phyloP scores from a whole-genome alignment of 257 asterid species.

The Marsdenia floribunda region DNA sequence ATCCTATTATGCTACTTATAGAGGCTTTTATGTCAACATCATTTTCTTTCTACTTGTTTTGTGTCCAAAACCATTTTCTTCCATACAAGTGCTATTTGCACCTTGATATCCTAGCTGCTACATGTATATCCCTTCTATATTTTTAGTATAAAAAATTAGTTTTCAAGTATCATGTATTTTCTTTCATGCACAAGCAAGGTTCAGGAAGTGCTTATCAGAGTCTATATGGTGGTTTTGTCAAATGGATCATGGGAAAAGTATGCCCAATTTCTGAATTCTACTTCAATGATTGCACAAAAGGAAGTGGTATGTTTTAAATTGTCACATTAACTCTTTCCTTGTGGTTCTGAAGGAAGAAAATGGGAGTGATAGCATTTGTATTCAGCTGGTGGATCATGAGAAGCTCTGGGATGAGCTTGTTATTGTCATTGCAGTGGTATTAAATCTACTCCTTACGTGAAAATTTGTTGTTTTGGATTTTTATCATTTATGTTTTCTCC shows the following conservation, averaged over 20 bases:
- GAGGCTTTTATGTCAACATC: background rate
- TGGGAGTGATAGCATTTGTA: slow-evolving; percentile 89
- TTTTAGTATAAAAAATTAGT: background rate
- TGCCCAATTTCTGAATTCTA: slow-evolving; percentile 14
- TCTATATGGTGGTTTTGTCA: slow-evolving; percentile 94
- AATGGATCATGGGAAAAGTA: slow-evolving; percentile 99
- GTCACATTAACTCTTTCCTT: slow-evolving; percentile 19
- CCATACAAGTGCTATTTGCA: background rate
- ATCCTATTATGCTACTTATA: background rate
- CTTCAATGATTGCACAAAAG: slow-evolving; percentile 1
- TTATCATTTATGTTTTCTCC: background rate
- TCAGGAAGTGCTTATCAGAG: slow-evolving; percentile 99
- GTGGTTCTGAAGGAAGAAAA: slow-evolving; percentile 55
- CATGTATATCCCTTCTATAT: background rate
- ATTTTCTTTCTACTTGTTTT: too few species aligned
- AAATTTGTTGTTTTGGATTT: slow-evolving; percentile 15
- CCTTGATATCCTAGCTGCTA: background rate
- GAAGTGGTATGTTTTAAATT: background rate
- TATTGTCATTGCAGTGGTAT: slow-evolving; percentile 83
- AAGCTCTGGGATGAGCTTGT: slow-evolving; percentile 97
- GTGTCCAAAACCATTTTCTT: too few species aligned
- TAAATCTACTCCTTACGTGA: slow-evolving; percentile 20
- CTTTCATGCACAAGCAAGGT: slow-evolving; percentile 50
- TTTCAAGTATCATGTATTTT: background rate
- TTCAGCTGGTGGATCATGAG: slow-evolving; percentile 88